phyloP scores from a whole-genome alignment of 1,284 basidiomycete genomes.

The Rhodotorula mucilaginosa region DNA sequence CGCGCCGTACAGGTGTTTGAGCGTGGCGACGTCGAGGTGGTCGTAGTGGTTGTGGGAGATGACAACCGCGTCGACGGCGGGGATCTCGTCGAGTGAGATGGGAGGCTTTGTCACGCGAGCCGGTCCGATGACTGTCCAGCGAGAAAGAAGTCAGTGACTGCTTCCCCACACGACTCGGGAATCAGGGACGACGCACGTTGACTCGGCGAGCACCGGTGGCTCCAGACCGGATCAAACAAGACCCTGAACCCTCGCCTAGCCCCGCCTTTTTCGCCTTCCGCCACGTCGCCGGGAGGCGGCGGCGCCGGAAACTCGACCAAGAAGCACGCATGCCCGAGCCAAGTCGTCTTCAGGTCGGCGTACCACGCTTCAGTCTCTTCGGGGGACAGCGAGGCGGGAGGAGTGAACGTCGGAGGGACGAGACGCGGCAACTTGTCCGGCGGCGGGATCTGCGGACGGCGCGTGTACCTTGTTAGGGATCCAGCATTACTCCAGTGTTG shows the following conservation, averaged over 20 bases:
- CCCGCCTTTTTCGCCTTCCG: neutral
- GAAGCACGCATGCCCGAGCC: conserved; percentile 67
- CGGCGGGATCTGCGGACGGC: conserved; percentile 25
- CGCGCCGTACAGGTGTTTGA: conserved; percentile 52
- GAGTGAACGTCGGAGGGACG: conserved; percentile 22
- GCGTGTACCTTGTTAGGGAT: neutral
- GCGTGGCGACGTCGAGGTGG: conserved; percentile 61
- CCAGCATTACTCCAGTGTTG: neutral
- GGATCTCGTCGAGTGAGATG: conserved; percentile 61
- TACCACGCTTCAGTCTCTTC: conserved; percentile 21
- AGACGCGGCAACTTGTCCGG: conserved; percentile 35
- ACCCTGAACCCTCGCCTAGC: conserved; percentile 52
- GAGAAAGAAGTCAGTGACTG: neutral
- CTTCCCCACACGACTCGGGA: neutral
- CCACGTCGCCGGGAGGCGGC: neutral
- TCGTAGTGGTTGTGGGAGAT: conserved; percentile 52
- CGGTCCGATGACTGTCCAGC: conserved; percentile 53
- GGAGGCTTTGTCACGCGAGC: conserved; percentile 62
- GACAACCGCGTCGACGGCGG: conserved; percentile 64
- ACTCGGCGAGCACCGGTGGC: conserved; percentile 61
- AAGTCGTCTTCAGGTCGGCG: conserved; percentile 62
- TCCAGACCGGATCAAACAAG: conserved; percentile 71
- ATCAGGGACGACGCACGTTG: conserved; percentile 46
- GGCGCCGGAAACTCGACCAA: conserved; percentile 62
- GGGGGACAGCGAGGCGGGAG: conserved; percentile 5